Evolutionary conservation across 2,329 filamentous ascomycete species (phyloP), one percentile per base, ranked within the genome.

Genomic region (Penicillium sp.): DNA sequence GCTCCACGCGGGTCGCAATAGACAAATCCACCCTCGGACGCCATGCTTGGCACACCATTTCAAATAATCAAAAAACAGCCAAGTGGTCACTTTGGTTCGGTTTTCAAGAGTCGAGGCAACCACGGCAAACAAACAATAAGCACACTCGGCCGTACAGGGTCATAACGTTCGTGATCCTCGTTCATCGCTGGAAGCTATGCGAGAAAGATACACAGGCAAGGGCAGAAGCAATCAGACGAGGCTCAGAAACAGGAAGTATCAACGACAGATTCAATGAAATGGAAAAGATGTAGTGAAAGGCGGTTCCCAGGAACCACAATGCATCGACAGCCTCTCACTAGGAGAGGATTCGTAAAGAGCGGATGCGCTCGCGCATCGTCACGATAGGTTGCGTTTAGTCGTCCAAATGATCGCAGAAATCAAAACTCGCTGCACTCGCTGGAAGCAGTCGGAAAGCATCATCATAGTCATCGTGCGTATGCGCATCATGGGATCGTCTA

Each of bases 401-500:
- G 55, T 60, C 42, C 37, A 54, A 48, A 42, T 52, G 35, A 13
- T 27, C 22, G 32, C 20, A 35, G 37, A 42, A 47, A 48, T 36
- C 39, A 41, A 44, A 41, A 44, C 33, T 41, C 35, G 39, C 29
- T 30, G 37, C 30, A 45, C 35, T 51, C 45, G 49, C 44, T 49
- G 39, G 30, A 11, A 30, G 46, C 45, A 40, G 36, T 47, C 50
- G 46, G 39, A 15, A 29, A 34, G 42, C 40, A 39, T 48, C 41
- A 50, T 54, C 45, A 38, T 55, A 30, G 26, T 34, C 16, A 47
- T 51, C 47, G 45, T 46, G 50, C 47, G 48, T 45, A 46, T 48
- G 41, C 46, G 50, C 48, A 44, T 50, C 35, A 17, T 44, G 30
- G 40, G 33, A 42, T 53, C 47, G 35, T 53, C 63, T 75, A 94